Evolutionary conservation across 345 rosid genomes (phyloP), one percentile per base, ranked within the genome.

Genomic region (Reutealis trisperma): DNA sequence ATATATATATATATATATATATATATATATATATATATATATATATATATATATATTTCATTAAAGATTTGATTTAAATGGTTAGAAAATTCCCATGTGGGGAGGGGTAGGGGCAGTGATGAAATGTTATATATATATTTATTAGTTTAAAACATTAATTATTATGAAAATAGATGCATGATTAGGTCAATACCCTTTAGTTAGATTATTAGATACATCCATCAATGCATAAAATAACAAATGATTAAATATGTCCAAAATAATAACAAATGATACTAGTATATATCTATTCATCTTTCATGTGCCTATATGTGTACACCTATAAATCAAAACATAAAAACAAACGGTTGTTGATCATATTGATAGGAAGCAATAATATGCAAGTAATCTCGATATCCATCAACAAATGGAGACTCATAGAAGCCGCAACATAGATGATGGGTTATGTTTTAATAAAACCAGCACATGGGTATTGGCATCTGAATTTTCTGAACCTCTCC

Each of bases 381-480:
- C 42, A 16, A 0, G 13, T n/a, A 27, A 52, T 27, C 41, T 37
- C 61, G 10, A 12, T n/a, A n/a, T 12, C 58, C 41, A 5, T 8
- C 22, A 8, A 47, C 34, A 69, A 24, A n/a, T 16, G 14, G 12
- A 58, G 41, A 9, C 14, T 72, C 32, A 47, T 41, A 6, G 25
- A 9, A 45, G 14, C 44, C 44, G 30, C 54, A 7, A 18, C 59
- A 54, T 54, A 15, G 32, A 24, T n/a, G 42, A 21, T 51, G 63
- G 63, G 22, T n/a, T 12, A 8, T 22, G 55, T 37, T 7, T 13
- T 47, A 12, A 55, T 44, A 51, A 11, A 25, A 19, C 2, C 84
- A 76, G 4, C 84, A 79, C 79, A 58, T 75, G 78, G 8, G 34
- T 22, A 25, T 2, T 30, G 37, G 68, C 52, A 8, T 0, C 0